Base-by-base conservation (phyloP, 768 basidiomycete species). In the Pleurotus ostreatus region DNA sequence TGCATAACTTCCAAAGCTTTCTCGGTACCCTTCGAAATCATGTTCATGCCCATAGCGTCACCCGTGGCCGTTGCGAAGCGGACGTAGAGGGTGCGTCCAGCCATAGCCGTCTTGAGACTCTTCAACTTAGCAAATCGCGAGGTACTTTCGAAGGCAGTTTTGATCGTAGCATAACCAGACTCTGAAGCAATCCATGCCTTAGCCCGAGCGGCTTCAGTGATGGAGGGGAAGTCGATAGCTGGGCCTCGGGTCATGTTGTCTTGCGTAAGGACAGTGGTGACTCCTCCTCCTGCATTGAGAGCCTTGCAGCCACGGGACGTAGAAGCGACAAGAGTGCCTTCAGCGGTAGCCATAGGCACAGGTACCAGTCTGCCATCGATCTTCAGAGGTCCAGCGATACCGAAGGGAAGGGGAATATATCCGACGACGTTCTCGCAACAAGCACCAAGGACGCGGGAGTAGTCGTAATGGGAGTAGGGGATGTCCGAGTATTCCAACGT, bases 21-120 rank as follows among this genome's bases (percentile, higher is more conserved):
- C 76, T 98, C 97, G 8, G 94, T 94, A 2, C 95, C 97, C 74
- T 99, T 99, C 7, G 89, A 92, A 66, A 98, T 97, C 97, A 98
- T 99, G 78, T 99, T 99, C 97, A 99, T 99, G 15, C 97, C 97
- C 96, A 98, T 99, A 41, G 97, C 96, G 65, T 98, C 96, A 26
- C 95, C 97, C 0, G 97, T 98, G 55, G 84, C 86, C 12, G 94
- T 97, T 57, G 90, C 89, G 66, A 99, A 98, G 46, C 97, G 84
- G 20, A 98, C 86, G 67, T 86, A 99, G 39, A 99, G 74, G 39
- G 94, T 96, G 41, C 97, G 83, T 4, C 97, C 97, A 5, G 97
- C 97, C 69, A 98, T 75, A 4, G 88, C 91, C 46, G 86, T 86
- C 79, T 96, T 96, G 63, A 98, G 76, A 55, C 79, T 80, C 71